Base-by-base conservation (phyloP, 2,329 filamentous ascomycete species). In the Dryadomyces sulphureus region DNA sequence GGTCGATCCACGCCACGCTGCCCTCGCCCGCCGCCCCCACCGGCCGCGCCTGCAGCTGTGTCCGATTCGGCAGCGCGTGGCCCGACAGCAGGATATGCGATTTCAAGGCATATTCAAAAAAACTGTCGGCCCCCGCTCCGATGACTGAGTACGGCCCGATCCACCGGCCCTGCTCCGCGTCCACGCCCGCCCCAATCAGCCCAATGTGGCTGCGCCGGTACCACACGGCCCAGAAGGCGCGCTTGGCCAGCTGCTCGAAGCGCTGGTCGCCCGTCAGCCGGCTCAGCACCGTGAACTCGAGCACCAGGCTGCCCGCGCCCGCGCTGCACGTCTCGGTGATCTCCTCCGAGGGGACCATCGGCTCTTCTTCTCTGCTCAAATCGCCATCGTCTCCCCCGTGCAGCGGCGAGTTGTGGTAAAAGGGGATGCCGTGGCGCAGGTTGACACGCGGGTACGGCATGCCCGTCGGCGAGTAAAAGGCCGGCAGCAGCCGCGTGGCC, bases 181-280 rank as follows among this genome's bases (percentile, higher is more conserved):
- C 90, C 50, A 98, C 88, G 3, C 89, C 90, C 48, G 87, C 84
- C 7, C 90, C 92, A 51, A 98, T 81, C 21, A 98, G 70, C 4
- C 86, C 87, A 55, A 94, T 86, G 36, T 79, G 75, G 59, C 86
- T 95, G 52, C 89, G 77, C 47, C 85, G 73, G 38, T 81, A 71
- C 92, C 92, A 98, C n/a, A 98, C 86, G 21, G 89, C 84, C 88
- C 90, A 95, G 57, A 98, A 98, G 1, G 92, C 90, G 47, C 84
- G 72, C 62, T 96, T 96, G 1, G 86, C 90, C 16, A 85, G 72
- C 56, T 84, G 78, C 61, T 98, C 92, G 56, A 94, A 98, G n/a
- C 84, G 77, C 9, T 73, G 67, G 58, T 96, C 86, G 11, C 85
- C 87, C 0, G 87, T 93, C 41, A 98, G 69, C 21, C 92, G 77